Evolutionary conservation across 176 grass and related monocot species (phyloP).

Genomic region (Hsuehochloa calcarea): DNA sequence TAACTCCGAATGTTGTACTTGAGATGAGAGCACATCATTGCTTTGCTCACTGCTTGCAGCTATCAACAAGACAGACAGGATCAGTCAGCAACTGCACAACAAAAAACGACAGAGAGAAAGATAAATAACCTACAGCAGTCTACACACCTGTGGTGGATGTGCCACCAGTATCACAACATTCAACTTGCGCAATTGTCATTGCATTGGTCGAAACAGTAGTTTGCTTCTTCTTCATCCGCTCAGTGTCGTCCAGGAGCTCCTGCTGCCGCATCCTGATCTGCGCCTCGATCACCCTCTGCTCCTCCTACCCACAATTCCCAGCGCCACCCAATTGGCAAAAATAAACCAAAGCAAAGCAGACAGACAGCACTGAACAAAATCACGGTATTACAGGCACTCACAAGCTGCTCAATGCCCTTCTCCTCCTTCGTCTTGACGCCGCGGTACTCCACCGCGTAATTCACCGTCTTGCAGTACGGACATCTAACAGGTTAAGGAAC

Average conservation of each 20-base stretch:
- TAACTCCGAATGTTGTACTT: constrained; percentile 41
- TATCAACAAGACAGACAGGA: constrained; percentile 27
- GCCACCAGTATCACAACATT: constrained; percentile 34
- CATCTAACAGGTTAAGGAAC: constrained; percentile 68
- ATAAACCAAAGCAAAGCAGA: not conserved
- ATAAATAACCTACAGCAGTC: not conserved
- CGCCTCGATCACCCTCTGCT: constrained; percentile 95
- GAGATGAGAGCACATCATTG: constrained; percentile 37
- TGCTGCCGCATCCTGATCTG: constrained; percentile 92
- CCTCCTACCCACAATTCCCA: constrained; percentile 51
- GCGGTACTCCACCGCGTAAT: constrained; percentile 79
- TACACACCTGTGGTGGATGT: constrained; percentile 41
- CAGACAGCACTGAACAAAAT: not conserved
- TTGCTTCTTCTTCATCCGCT: constrained; percentile 73
- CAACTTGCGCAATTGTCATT: constrained; percentile 17
- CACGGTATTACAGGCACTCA: constrained; percentile 35
- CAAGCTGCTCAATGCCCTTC: constrained; percentile 84
- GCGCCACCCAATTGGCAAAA: not conserved
- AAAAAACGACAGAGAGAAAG: not conserved
- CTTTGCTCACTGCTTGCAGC: constrained; percentile 19
- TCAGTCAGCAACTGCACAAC: not conserved
- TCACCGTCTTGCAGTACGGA: constrained; percentile 87
- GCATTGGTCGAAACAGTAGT: not conserved
- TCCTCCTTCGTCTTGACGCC: constrained; percentile 87
- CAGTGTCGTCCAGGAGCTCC: constrained; percentile 65